These are phyloP conservation scores for Leccinum ochraceum DNA, from an alignment of 768 basidiomycete genomes.

Conservation along the genomic window DNA sequence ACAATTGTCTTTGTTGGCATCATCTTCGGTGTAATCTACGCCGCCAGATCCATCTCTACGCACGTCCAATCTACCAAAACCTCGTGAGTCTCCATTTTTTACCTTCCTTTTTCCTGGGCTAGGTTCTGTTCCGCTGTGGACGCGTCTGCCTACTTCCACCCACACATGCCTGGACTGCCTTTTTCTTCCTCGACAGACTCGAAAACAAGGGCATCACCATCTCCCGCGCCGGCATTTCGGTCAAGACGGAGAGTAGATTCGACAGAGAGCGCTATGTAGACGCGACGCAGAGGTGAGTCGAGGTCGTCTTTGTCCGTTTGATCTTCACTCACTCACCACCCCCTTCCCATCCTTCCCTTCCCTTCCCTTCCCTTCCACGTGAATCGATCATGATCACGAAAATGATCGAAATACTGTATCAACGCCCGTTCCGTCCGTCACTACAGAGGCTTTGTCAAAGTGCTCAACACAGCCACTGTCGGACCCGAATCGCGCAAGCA, in stretches of 20 bases:
- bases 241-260: slow-evolving; percentile 62
- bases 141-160: neutral
- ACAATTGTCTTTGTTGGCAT: slow-evolving; percentile 46
- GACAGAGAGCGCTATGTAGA: slow-evolving; percentile 68
- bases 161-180: neutral
- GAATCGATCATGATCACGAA: neutral
- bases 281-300: slow-evolving; percentile 65
- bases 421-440: neutral
- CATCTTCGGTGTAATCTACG: slow-evolving; percentile 43
- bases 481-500: slow-evolving; percentile 12
- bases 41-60: slow-evolving; percentile 41
- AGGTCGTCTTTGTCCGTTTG: neutral
- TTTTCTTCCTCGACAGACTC: slow-evolving; percentile 27
- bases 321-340: neutral
- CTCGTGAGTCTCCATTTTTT: slow-evolving; percentile 43
- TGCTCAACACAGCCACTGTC: slow-evolving; percentile 47
- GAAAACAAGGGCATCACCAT: slow-evolving; percentile 58
- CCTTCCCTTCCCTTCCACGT: neutral
- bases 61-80: slow-evolving; percentile 52
- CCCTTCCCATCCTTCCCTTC: neutral
- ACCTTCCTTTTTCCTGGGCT: too few species aligned
- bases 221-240: slow-evolving; percentile 59
- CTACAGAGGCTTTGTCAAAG: slow-evolving; percentile 53
- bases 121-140: neutral
- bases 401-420: neutral